Evolutionary conservation across 768 basidiomycete genomes (phyloP).

Genomic region (Cystobasidium tubakii): DNA sequence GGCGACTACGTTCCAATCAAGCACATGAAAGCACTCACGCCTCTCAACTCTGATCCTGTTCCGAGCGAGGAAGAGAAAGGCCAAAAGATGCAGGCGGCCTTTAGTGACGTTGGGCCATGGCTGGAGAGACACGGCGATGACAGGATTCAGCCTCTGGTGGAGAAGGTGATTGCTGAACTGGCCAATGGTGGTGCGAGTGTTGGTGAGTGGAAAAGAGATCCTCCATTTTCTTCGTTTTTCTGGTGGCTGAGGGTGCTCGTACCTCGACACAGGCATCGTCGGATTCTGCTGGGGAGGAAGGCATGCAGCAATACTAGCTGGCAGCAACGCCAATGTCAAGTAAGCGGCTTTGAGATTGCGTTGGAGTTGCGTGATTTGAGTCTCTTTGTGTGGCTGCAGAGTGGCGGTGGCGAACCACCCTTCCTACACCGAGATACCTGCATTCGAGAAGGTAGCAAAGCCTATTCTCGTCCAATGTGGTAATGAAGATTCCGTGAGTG

Average conservation of each 20-base stretch:
- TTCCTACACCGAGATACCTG: slow-evolving; percentile 23
- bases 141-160: slow-evolving; percentile 11
- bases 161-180: slow-evolving; percentile 5
- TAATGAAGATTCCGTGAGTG: slow-evolving; percentile 6
- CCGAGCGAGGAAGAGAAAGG: slow-evolving; percentile 7
- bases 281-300: slow-evolving; percentile 32
- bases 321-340: slow-evolving; percentile 2
- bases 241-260: neutral
- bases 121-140: slow-evolving; percentile 4
- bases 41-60: neutral
- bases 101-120: slow-evolving; percentile 14
- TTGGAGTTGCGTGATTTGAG: neutral
- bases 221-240: neutral
- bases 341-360: neutral
- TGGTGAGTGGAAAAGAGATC: neutral
- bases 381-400: neutral
- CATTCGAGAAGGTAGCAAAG: slow-evolving; percentile 10
- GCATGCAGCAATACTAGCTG: slow-evolving; percentile 14
- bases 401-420: slow-evolving; percentile 32
- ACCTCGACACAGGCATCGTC: slow-evolving; percentile 9
- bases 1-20: neutral
- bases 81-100: slow-evolving; percentile 3
- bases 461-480: slow-evolving; percentile 23
- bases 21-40: slow-evolving; percentile 7
- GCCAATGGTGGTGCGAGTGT: neutral